Evolutionary conservation across 2,329 filamentous ascomycete species (phyloP), one percentile per base, ranked within the genome.

Genomic region (Hymenoscyphus repandus): DNA sequence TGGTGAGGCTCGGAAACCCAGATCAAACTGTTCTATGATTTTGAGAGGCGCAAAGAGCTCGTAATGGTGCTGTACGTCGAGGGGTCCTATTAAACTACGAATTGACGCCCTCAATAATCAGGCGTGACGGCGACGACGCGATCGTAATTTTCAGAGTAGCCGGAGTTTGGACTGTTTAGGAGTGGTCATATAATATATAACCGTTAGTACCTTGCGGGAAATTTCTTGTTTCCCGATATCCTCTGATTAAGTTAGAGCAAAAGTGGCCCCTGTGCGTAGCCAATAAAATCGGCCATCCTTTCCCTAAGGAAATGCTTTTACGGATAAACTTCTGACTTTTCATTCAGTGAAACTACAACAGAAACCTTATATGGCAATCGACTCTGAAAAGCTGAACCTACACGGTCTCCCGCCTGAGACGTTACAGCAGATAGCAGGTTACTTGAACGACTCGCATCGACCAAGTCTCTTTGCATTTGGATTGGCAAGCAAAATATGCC

Each of bases 81-180:
- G 39, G 15, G 15, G 15, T 41, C 15, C 39, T 22, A 27, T 41
- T 27, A 41, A 13, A 41, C n/a, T 41, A 41, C 39, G 20, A 41
- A 41, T 41, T 41, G 39, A 41, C 20, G 22, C 45, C 54, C 43
- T 40, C 36, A 15, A n/a, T 32, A 56, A 54, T 51, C 18, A 48
- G 42, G 41, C 15, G 45, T 32, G 41, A 49, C 37, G 32, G 53
- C 46, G 50, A 53, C 50, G 50, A 53, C 34, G 41, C 22, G 34
- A 52, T 52, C 27, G 45, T 52, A 46, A 55, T 37, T 52, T 55
- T 52, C 34, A 47, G 45, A 52, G 50, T 49, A 52, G 46, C 38
- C n/a, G 30, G 41, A 41, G n/a, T n/a, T 38, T 39, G 18, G 22
- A 7, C 22, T 27, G 22, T 7, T 7, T 27, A 27, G 7, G 22